These are phyloP conservation scores for Dalbergia oliveri DNA, from an alignment of 306 rosid species.

Conservation along the genomic window DNA sequence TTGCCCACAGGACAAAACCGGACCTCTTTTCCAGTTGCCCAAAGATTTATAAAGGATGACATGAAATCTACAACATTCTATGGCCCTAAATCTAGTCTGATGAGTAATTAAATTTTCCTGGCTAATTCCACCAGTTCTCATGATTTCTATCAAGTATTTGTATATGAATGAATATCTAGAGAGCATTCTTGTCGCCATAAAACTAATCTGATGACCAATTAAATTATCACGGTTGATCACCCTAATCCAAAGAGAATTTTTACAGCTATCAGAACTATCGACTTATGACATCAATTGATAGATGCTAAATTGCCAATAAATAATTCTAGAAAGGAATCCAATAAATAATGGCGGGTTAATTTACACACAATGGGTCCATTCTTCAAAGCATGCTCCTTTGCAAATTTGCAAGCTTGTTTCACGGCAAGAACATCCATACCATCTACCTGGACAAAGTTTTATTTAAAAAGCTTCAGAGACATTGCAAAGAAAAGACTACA, in stretches of 20 bases:
- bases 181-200: background rate
- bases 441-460: constrained; percentile 69
- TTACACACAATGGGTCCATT: constrained; percentile 92
- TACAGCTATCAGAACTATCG: background rate
- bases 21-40: too few species aligned
- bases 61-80: background rate
- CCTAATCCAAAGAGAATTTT: background rate
- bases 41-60: too few species aligned
- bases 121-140: background rate
- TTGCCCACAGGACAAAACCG: background rate
- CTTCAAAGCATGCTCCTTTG: constrained; percentile 85
- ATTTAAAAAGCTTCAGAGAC: background rate
- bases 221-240: background rate
- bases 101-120: background rate
- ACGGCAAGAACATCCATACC: constrained; percentile 95
- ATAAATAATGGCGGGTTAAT: constrained; percentile 9
- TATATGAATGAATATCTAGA: background rate
- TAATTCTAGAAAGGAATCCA: background rate
- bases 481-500: background rate
- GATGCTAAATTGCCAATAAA: background rate
- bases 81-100: constrained; percentile 12
- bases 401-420: constrained; percentile 90
- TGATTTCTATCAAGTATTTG: background rate
- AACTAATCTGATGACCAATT: background rate
- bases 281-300: background rate